Evolutionary conservation across 2,329 filamentous ascomycete species (phyloP).

Genomic region (Tricladium varicosporioides): DNA sequence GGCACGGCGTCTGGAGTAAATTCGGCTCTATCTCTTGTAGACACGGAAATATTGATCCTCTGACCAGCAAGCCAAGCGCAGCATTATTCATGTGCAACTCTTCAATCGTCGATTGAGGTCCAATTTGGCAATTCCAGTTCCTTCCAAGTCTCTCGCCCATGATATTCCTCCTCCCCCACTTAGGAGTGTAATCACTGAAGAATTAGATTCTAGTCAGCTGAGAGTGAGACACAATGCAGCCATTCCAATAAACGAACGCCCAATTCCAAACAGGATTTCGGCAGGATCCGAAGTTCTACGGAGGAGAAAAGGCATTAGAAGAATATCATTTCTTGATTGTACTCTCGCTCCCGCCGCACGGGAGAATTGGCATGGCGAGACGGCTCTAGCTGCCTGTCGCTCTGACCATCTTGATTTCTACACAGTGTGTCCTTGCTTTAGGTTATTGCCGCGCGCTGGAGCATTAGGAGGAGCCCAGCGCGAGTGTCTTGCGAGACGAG

Average conservation of each 20-base stretch:
- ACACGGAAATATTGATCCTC: conserved; percentile 4
- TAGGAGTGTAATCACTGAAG: no score
- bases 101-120: not conserved
- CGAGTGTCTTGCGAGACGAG: not conserved
- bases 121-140: not conserved
- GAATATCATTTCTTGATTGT: no score
- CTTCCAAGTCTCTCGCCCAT: no score
- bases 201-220: not conserved
- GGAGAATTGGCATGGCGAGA: not conserved
- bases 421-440: not conserved
- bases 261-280: not conserved
- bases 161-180: no score
- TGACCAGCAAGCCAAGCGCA: not conserved
- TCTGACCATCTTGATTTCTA: no score
- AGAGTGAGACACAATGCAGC: conserved; percentile 10
- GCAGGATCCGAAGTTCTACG: conserved; percentile 2
- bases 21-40: conserved; percentile 8
- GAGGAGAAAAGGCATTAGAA: no score
- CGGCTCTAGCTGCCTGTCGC: no score
- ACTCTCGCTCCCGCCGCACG: not conserved
- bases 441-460: not conserved
- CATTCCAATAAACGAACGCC: not conserved
- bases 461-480: not conserved
- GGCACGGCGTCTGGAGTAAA: conserved; percentile 5
- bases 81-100: not conserved